Conservation (phyloP, 2,329 filamentous ascomycete species). For the Nothophoma quercina region DNA sequence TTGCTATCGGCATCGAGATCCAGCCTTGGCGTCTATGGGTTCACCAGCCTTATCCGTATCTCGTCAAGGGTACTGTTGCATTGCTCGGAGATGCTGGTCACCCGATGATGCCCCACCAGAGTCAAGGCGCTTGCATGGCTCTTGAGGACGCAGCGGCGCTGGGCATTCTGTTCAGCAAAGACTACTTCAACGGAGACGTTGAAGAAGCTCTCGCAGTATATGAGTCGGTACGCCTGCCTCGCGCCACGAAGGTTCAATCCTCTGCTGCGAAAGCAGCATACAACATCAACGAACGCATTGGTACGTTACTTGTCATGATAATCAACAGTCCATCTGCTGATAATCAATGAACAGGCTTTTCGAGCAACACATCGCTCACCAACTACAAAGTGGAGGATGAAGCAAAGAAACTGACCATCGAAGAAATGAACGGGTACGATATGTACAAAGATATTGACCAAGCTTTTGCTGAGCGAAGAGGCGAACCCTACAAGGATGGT, state of each 20-base stretch:
- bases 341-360: slow-evolving; percentile 53
- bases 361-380: slow-evolving; percentile 61
- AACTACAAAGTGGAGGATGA: slow-evolving; percentile 70
- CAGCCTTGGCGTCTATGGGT: slow-evolving; percentile 70
- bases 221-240: slow-evolving; percentile 44
- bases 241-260: slow-evolving; percentile 50
- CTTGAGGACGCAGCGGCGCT: slow-evolving; percentile 71
- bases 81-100: slow-evolving; percentile 72
- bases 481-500: neutral
- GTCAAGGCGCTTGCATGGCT: slow-evolving; percentile 73
- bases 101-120: slow-evolving; percentile 74
- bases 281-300: slow-evolving; percentile 48
- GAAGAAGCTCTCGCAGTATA: slow-evolving; percentile 43
- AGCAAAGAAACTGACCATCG: slow-evolving; percentile 68
- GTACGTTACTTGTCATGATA: neutral
- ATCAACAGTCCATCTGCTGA: neutral
- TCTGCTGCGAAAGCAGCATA: slow-evolving; percentile 45
- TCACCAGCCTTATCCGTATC: slow-evolving; percentile 68
- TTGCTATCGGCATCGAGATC: slow-evolving; percentile 69
- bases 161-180: slow-evolving; percentile 65
- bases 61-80: slow-evolving; percentile 60
- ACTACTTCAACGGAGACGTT: slow-evolving; percentile 51
- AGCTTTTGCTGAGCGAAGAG: slow-evolving; percentile 3
- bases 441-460: slow-evolving; percentile 30
- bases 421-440: slow-evolving; percentile 68